These are phyloP conservation scores for Nematodospora anomalae DNA, from an alignment of 1,139 yeast genomes.

Conservation along the genomic window DNA sequence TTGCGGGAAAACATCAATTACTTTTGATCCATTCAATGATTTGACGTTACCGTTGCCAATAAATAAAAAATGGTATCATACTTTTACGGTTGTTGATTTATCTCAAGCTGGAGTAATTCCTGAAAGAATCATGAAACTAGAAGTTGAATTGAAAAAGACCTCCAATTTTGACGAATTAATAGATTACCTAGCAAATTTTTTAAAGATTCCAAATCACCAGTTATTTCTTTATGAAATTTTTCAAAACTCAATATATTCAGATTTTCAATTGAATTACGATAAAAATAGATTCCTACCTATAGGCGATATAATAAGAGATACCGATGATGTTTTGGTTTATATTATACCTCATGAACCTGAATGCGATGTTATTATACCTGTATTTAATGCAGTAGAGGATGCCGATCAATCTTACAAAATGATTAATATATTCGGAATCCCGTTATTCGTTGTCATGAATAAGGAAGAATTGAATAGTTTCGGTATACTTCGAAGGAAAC, in stretches of 20 bases:
- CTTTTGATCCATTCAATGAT: slow-evolving; percentile 94
- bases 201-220: slow-evolving; percentile 41
- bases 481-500: slow-evolving; percentile 55
- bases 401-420: slow-evolving; percentile 39
- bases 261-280: slow-evolving; percentile 64
- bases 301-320: slow-evolving; percentile 62
- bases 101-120: slow-evolving; percentile 41
- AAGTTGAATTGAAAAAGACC: slow-evolving; percentile 70
- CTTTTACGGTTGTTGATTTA: slow-evolving; percentile 61
- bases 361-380: slow-evolving; percentile 63
- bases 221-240: slow-evolving; percentile 72
- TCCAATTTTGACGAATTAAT: slow-evolving; percentile 68
- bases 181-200: slow-evolving; percentile 54
- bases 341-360: slow-evolving; percentile 53
- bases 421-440: slow-evolving; percentile 59
- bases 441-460: slow-evolving; percentile 65
- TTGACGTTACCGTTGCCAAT: slow-evolving; percentile 87
- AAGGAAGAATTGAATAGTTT: slow-evolving; percentile 49
- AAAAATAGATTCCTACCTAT: slow-evolving; percentile 64
- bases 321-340: slow-evolving; percentile 69
- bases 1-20: slow-evolving; percentile 77
- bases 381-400: slow-evolving; percentile 54
- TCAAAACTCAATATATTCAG: slow-evolving; percentile 65
- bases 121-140: slow-evolving; percentile 40
- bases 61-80: slow-evolving; percentile 69